Evolutionary conservation across 345 rosid species (phyloP).

Genomic region (Clausena lansium): DNA sequence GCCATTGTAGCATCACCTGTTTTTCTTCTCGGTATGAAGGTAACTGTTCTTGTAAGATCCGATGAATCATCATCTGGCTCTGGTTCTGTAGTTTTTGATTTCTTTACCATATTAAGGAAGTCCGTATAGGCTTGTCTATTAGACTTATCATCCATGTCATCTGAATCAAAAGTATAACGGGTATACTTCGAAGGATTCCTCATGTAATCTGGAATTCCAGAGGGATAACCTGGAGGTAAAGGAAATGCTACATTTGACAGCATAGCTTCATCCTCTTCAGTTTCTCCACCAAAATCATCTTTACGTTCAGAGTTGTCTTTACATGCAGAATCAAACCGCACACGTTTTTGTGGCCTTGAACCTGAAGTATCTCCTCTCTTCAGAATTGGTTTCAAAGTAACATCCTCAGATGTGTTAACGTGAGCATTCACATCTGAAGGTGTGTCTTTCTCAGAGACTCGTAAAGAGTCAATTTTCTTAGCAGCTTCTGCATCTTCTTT

Average conservation of each 20-base stretch:
- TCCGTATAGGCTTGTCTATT: constrained; percentile 64
- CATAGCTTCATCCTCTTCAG: constrained; percentile 21
- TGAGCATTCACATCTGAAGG: constrained; percentile 7
- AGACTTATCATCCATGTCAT: constrained; percentile 63
- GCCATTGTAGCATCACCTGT: constrained; percentile 22
- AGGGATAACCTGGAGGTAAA: constrained; percentile 26
- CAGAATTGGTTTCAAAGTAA: constrained; percentile 60
- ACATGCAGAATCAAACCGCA: constrained; percentile 65
- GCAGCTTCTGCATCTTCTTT: constrained; percentile 79
- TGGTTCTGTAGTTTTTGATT: constrained; percentile 19
- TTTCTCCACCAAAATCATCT: constrained; percentile 19
- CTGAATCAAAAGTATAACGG: constrained; percentile 54
- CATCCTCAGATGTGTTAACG: constrained; percentile 34
- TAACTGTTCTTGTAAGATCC: constrained; percentile 54
- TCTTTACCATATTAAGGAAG: constrained; percentile 44
- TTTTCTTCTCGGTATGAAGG: constrained; percentile 70
- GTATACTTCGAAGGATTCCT: constrained; percentile 78
- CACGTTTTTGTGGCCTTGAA: constrained; percentile 65
- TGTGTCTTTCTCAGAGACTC: constrained; percentile 42
- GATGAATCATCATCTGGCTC: constrained; percentile 30
- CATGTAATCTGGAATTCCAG: constrained; percentile 69
- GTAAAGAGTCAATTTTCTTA: constrained; percentile 43
- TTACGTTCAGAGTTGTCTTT: constrained; percentile 31
- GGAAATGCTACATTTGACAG: constrained; percentile 23
- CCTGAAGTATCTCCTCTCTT: constrained; percentile 64